phyloP scores from a whole-genome alignment of 2,329 filamentous ascomycete genomes.

The Graphilbum sp. region DNA sequence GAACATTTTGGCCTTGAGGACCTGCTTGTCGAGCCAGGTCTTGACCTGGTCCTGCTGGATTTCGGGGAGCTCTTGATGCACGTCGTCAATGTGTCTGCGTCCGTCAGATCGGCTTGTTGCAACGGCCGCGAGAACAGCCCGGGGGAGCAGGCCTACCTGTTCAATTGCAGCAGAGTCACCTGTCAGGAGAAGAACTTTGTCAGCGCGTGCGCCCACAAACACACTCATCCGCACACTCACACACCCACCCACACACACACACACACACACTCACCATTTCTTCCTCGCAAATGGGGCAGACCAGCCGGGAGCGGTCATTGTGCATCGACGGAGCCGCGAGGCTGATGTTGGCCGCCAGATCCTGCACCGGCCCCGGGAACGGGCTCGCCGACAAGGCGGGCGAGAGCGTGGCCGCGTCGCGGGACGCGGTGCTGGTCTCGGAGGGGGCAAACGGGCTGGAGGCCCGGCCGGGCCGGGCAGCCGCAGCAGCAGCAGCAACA shows the following conservation, averaged over 20 bases:
- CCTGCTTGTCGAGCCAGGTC: conserved; percentile 92
- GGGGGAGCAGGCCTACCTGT: conserved; percentile 35
- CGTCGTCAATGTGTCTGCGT: conserved; percentile 61
- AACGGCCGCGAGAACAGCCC: too few species aligned
- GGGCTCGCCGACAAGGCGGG: conserved; percentile 41
- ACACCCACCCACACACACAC: too few species aligned
- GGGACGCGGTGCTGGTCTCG: conserved; percentile 56
- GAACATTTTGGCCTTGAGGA: conserved; percentile 83
- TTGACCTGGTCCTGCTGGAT: conserved; percentile 87
- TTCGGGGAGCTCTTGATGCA: conserved; percentile 75
- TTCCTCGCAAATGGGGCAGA: conserved; percentile 96
- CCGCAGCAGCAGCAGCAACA: conserved; percentile 1
- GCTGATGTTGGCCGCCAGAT: conserved; percentile 68
- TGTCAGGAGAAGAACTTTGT: conserved; percentile 19
- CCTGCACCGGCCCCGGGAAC: conserved; percentile 55
- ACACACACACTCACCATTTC: conserved; percentile 77
- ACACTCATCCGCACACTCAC: too few species aligned
- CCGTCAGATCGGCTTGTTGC: too few species aligned
- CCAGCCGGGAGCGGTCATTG: conserved; percentile 48
- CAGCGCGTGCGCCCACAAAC: too few species aligned
- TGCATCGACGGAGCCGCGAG: conserved; percentile 38
- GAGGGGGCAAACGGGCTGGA: conserved; percentile 38
- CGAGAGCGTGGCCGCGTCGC: conserved; percentile 35
- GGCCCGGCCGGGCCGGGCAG: conserved; percentile 25
- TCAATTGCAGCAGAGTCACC: conserved; percentile 85